Evolutionary conservation across 1,139 yeast species (phyloP), one percentile per base, ranked within the genome.

Genomic region (Blastobotrys illinoisensis): DNA sequence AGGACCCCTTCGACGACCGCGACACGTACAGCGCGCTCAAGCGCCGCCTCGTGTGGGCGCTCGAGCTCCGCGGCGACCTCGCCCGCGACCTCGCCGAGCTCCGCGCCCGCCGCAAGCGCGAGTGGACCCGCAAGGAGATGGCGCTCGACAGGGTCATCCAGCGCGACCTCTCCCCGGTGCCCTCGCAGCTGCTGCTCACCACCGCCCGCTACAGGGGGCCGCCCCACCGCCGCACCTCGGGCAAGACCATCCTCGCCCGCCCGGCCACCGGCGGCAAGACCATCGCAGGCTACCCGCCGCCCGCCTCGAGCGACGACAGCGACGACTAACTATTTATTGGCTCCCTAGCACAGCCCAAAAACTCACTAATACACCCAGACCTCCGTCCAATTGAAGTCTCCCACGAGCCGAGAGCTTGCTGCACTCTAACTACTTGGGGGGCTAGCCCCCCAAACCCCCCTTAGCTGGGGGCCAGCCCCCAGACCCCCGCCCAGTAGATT

Each of bases 51-150:
- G 56, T 65, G 1, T 83, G 88, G 68, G 76, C 83, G 2, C 59
- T 71, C n/a, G 78, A 76, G 54, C 74, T 83, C 20, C 76, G 80
- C 54, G 67, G 73, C 50, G 62, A 79, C 14, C 74, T 85, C 44
- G 74, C 74, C 13, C 62, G 62, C 3, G 77, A 80, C 56, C 71
- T 83, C 43, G 66, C 70, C 1, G 60, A 63, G 3, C 64, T 76
- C 6, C 69, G 74, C 11, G 61, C 67, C 26, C 72, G 74, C 49
- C 77, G 77, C 57, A 67, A 81, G 51, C 70, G 71, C 49, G 68
- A 77, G 47, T 82, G 88, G 85, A 60, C 76, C 4, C 75, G 76
- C 23, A 86, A 82, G 60, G 91, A 87, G 64, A 61, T 74, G 28
- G 66, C 85, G 21, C 63, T 86, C 46, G 86, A 85, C 64, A 77